Base-by-base conservation (phyloP, 1,284 basidiomycete species). In the Cryptococcus sp. region DNA sequence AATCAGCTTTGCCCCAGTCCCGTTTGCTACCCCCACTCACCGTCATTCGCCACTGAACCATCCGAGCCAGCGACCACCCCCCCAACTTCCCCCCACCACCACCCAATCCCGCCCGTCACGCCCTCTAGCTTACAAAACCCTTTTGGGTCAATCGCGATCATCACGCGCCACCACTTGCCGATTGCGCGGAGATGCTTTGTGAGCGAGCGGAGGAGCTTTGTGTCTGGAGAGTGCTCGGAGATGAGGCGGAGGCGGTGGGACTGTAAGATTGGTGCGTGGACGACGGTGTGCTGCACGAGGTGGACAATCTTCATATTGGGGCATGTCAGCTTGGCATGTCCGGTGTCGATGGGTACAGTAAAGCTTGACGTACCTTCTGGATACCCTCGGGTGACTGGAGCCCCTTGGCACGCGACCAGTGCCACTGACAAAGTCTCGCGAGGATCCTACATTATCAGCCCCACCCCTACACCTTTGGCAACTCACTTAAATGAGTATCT, bases 21-120 rank as follows among this genome's bases (percentile, higher is more conserved):
- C 13, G 7, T 57, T 9, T 33, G 28, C 28, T 9, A 33, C 38
- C 37, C 43, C 21, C 24, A 42, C 2, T 35, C 2, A 75, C 76
- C 76, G 50, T 78, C 74, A 43, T 72, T 68, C 2, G 70, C 71
- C 9, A 77, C 63, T 11, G 74, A 66, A 0, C 75, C 76, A 46
- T 72, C 70, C 37, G 65, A 66, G 16, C 68, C 69, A 1, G 75
- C 73, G 12, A 72, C 66, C 12, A 76, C 74, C 15, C 70, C 69
- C 13, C 75, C 72, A 3, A 77, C 75, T 37, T 73, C 73, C 28
- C 72, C 66, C 76, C 76, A 78, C 76, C 76, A 77, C 76, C 76
- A 78, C 9, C 75, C 76, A 0, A 78, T 67, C 4, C 72, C 76
- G 2, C 61, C 52, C 0, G 72, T 74, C 0, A 69, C 70, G 3